Conservation (phyloP, 257 asterid species). For the Jaltomata sinuosa region DNA sequence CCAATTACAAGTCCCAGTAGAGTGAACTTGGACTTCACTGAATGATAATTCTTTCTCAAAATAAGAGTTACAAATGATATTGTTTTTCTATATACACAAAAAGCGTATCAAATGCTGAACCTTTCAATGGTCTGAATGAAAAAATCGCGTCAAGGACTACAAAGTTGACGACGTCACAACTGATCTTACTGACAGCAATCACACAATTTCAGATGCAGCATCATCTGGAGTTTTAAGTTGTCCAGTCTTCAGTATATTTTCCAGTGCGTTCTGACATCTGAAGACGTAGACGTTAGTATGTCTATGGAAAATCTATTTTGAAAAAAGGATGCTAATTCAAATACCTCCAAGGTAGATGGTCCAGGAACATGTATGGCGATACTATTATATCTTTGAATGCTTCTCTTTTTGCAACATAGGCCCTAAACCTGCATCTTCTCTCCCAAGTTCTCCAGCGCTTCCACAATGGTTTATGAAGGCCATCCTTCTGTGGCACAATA, state of each 20-base stretch:
- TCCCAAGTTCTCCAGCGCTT: slow-evolving; percentile 14
- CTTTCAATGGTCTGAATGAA: neutral
- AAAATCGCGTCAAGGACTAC: neutral
- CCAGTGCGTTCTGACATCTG: slow-evolving; percentile 6
- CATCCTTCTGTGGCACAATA: slow-evolving; percentile 8
- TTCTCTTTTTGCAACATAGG: slow-evolving; percentile 21
- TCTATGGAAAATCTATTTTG: neutral
- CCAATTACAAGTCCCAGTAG: neutral
- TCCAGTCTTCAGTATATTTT: neutral
- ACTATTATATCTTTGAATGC: slow-evolving; percentile 20
- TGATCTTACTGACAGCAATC: neutral
- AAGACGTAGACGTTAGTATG: neutral
- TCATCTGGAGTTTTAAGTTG: neutral
- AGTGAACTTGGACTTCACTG: neutral
- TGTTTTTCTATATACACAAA: neutral
- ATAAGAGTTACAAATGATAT: neutral
- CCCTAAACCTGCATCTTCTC: slow-evolving; percentile 3
- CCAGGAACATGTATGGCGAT: slow-evolving; percentile 24
- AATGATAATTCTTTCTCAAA: too few species aligned
- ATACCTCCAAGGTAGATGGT: slow-evolving; percentile 36
- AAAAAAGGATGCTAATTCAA: neutral
- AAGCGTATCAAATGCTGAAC: neutral
- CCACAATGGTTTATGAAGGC: slow-evolving; percentile 7
- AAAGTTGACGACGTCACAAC: neutral
- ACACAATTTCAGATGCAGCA: slow-evolving; percentile 1